Evolutionary conservation across 495 filamentous ascomycete genomes (phyloP), one percentile per base, ranked within the genome.

Genomic region (Halenospora varia): DNA sequence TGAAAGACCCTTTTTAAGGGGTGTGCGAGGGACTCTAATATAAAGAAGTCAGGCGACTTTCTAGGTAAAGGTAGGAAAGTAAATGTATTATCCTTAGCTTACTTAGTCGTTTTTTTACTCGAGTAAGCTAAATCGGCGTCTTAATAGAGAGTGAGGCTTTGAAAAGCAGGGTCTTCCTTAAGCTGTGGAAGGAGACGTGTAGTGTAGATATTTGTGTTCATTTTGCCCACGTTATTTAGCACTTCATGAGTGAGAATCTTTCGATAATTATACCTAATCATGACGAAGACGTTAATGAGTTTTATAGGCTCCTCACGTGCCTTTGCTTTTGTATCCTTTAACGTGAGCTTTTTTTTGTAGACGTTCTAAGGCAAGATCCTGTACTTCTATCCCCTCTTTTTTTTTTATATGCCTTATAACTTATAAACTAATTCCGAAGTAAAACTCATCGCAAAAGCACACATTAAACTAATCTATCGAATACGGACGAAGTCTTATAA

Each of bases 251-350:
- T 10, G 8, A 54, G 22, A 20, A 42, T 25, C 40, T 45, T 54
- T 2, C 51, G 19, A 13, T 54, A 54, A 24, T 44, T 54, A 44
- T 23, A 54, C 11, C 51, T 25, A 24, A 54, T 45, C 23, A 54
- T 18, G 3, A 54, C 51, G 23, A 54, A 54, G 18, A 54, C 40
- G 19, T 54, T 54, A 11, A 54, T 15, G 11, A 54, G 51, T 25
- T 54, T 42, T 23, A 54, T n/a, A 18, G 3, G 51, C 35, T 54
- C 40, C 19, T 54, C 51, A n/a, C 51, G 9, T 54, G 40, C 51
- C 40, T 54, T 54, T 18, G 51, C 51, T 35, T 54, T 54, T 20
- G 18, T 54, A 25, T 54, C 51, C 23, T 52, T 52, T 22, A 10
- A 15, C n/a, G 29, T 52, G 3, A 39, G 15, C 50, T 52, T 52